Percentiles rank a stretch among this genome's conserved stretches.
phyloP scores from a whole-genome alignment of 768 basidiomycete genomes.

The Sutorius australiensis region DNA sequence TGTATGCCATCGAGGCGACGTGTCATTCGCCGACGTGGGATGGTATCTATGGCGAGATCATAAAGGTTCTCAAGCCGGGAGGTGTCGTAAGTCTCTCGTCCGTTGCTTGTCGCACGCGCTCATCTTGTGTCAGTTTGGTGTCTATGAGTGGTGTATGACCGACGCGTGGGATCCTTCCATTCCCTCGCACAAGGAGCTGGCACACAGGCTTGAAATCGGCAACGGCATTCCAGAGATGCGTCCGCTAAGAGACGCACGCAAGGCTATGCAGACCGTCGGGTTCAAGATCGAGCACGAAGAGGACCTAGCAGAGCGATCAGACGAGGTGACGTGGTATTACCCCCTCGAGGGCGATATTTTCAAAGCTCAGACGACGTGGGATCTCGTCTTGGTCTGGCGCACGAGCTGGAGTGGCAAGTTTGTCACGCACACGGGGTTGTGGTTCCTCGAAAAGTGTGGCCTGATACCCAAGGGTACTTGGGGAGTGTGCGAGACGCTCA shows the following conservation, averaged over 20 bases:
- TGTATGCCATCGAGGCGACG: conserved; percentile 97
- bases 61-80: conserved; percentile 92
- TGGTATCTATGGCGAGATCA: conserved; percentile 91
- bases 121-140: conserved; percentile 66
- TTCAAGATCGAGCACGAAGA: conserved; percentile 89
- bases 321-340: conserved; percentile 89
- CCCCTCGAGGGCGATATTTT: conserved; percentile 89
- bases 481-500: conserved; percentile 85
- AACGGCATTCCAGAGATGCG: conserved; percentile 99
- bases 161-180: conserved; percentile 85
- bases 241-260: conserved; percentile 58
- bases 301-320: conserved; percentile 84
- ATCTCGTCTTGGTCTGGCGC: conserved; percentile 82
- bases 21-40: conserved; percentile 95
- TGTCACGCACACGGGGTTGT: conserved; percentile 77
- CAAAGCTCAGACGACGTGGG: conserved; percentile 94
- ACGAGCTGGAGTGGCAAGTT: conserved; percentile 85
- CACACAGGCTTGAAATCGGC: conserved; percentile 89
- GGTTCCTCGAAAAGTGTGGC: conserved; percentile 72
- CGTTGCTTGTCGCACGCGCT: not conserved
- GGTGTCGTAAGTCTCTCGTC: conserved; percentile 65
- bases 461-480: conserved; percentile 90
- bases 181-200: conserved; percentile 84
- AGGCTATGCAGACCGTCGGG: conserved; percentile 80
- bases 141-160: conserved; percentile 99